Conservation (phyloP, 176 grass and related monocot genomes). For the Tillandsia leiboldiana region DNA sequence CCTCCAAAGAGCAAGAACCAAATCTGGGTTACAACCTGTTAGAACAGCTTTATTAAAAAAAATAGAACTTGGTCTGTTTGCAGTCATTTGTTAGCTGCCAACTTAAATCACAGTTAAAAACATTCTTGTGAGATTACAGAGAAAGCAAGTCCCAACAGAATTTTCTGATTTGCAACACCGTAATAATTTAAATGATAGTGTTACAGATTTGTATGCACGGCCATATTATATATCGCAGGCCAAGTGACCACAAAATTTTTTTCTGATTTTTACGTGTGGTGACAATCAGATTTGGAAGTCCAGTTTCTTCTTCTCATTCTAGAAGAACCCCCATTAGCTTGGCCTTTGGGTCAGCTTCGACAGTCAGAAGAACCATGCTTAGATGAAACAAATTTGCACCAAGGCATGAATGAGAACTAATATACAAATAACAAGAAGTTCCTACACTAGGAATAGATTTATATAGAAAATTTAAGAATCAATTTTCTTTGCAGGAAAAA, state of each 20-base stretch:
- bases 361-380: neutral
- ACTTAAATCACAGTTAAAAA: neutral
- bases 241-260: too few species aligned
- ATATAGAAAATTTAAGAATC: neutral
- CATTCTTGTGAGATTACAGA: neutral
- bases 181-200: neutral
- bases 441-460: neutral
- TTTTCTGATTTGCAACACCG: neutral
- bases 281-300: neutral
- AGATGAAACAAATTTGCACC: neutral
- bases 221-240: too few species aligned
- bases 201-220: too few species aligned
- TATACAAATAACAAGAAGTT: neutral
- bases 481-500: neutral
- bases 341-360: too few species aligned
- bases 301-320: neutral
- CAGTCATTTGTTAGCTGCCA: slow-evolving; percentile 3
- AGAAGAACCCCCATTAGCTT: too few species aligned
- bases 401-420: neutral
- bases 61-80: slow-evolving; percentile 5
- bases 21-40: slow-evolving; percentile 91
- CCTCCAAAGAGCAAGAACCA: slow-evolving; percentile 80
- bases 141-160: neutral
- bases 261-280: too few species aligned
- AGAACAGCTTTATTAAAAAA: slow-evolving; percentile 12